A percentile compares a stretch with the other conserved stretches of the same genome.
These are phyloP conservation scores for Cephaloascus albidus DNA, from an alignment of 805 yeast genomes.

Conservation along the genomic window DNA sequence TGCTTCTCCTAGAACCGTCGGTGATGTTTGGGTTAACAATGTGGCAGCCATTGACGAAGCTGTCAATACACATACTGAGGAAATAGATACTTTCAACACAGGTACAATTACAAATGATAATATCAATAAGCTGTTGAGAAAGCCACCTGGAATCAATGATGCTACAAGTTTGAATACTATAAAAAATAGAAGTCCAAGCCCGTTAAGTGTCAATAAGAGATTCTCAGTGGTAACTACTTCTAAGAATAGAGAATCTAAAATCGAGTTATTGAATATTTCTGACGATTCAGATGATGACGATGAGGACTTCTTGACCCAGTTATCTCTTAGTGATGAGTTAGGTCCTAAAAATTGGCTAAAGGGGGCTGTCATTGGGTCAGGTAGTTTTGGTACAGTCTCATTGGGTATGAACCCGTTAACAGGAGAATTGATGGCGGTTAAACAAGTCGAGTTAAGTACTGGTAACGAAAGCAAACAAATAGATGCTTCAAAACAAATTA, in stretches of 20 bases:
- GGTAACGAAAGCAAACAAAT: conserved; percentile 11
- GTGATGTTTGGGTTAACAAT: conserved; percentile 51
- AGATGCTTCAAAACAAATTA: conserved; percentile 25
- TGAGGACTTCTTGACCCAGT: conserved; percentile 27
- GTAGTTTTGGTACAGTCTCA: conserved; percentile 90
- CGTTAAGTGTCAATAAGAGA: conserved; percentile 4
- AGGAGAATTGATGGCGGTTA: conserved; percentile 96
- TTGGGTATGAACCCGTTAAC: conserved; percentile 86
- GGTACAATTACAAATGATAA: background rate
- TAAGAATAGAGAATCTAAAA: conserved; percentile 29
- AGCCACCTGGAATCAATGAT: conserved; percentile 14
- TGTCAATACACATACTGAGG: conserved; percentile 6
- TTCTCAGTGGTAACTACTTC: conserved; percentile 7
- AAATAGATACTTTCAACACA: background rate
- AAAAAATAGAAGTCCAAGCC: background rate
- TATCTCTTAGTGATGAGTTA: conserved; percentile 26
- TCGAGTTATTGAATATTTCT: conserved; percentile 35
- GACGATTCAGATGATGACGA: conserved; percentile 20
- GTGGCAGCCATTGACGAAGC: conserved; percentile 47
- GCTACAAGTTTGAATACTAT: conserved; percentile 4
- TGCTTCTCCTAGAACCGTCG: conserved; percentile 39
- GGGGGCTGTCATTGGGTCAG: conserved; percentile 90
- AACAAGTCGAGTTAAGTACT: conserved; percentile 71
- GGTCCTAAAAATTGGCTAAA: conserved; percentile 84
- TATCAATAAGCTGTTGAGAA: conserved; percentile 8